A percentile compares a stretch with the other conserved stretches of the same genome.
These are phyloP conservation scores for Colletotrichum camelliae DNA, from an alignment of 2,329 filamentous ascomycete genomes.

Conservation along the genomic window DNA sequence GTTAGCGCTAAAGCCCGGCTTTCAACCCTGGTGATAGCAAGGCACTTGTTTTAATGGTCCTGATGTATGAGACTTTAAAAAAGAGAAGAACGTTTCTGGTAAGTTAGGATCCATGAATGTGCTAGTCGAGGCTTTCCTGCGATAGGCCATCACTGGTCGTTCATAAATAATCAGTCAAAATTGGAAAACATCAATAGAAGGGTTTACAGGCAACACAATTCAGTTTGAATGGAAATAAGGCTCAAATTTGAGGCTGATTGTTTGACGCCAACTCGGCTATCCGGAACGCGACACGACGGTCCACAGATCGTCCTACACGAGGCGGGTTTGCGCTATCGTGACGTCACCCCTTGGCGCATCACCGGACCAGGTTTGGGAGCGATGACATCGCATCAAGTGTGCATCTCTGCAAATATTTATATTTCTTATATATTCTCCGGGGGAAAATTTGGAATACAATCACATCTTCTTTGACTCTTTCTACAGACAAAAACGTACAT, in stretches of 20 bases:
- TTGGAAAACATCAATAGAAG: too few relatives aligned
- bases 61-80: too few relatives aligned
- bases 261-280: not conserved
- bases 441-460: not conserved
- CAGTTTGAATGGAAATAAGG: not conserved
- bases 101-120: too few relatives aligned
- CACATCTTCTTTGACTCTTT: not conserved
- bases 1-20: not conserved
- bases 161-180: too few relatives aligned
- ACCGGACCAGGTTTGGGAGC: not conserved
- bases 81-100: too few relatives aligned
- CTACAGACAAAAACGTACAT: not conserved
- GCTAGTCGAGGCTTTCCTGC: too few relatives aligned
- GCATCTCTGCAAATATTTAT: not conserved
- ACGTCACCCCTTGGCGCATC: slow-evolving; percentile 20
- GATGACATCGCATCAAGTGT: not conserved
- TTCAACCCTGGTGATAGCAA: not conserved
- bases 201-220: too few relatives aligned
- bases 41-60: too few relatives aligned
- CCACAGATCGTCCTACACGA: not conserved
- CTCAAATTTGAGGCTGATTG: not conserved
- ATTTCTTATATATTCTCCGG: not conserved
- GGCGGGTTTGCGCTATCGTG: slow-evolving; percentile 13
- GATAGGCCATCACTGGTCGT: not conserved
- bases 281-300: not conserved